Conservation (phyloP, 257 asterid species). For the Forsythia viridissima region DNA sequence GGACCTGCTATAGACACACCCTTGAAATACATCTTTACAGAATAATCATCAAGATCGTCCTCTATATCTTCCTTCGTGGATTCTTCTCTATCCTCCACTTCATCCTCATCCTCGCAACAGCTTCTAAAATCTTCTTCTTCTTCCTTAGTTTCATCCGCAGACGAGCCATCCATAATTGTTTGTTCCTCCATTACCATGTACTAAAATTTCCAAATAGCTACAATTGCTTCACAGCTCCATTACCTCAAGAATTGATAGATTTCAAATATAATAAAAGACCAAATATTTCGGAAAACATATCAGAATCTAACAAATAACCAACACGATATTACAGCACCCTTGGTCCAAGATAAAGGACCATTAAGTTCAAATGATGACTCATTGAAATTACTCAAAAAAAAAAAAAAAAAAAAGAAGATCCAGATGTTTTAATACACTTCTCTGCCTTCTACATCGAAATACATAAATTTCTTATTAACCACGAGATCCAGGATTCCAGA, state of each 20-base stretch:
- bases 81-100: constrained; percentile 45
- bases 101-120: constrained; percentile 80
- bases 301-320: constrained; percentile 22
- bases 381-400: neutral
- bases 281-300: constrained; percentile 17
- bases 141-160: constrained; percentile 42
- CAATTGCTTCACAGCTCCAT: constrained; percentile 15
- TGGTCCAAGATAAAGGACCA: neutral
- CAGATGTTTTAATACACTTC: neutral
- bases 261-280: constrained; percentile 1
- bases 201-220: constrained; percentile 13
- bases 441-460: constrained; percentile 39
- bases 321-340: neutral
- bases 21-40: constrained; percentile 68
- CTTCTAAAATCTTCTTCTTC: constrained; percentile 95
- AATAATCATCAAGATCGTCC: constrained; percentile 45
- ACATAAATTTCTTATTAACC: constrained; percentile 34
- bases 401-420: neutral
- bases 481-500: constrained; percentile 49
- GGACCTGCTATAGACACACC: constrained; percentile 72
- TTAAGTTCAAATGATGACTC: neutral
- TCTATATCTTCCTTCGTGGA: constrained; percentile 21
- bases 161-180: constrained; percentile 24
- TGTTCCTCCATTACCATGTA: constrained; percentile 40
- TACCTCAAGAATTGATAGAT: neutral